Percentiles rank a stretch among this genome's conserved stretches.
These are phyloP conservation scores for Lactarius quietus DNA, from an alignment of 768 basidiomycete genomes.

Conservation along the genomic window DNA sequence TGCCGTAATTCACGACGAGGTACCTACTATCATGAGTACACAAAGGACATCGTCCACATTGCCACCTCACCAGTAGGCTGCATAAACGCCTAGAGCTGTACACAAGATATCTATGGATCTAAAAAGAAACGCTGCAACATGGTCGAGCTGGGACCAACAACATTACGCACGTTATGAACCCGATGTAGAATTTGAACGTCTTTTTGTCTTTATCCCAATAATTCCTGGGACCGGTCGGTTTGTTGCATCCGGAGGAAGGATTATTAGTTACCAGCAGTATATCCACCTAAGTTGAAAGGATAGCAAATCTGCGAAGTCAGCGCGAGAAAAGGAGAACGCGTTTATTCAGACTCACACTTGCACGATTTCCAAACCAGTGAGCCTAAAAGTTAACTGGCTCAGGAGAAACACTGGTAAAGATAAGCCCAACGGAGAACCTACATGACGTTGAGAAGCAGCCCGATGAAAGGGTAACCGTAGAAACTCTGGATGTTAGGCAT, in stretches of 20 bases:
- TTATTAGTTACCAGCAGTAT: neutral
- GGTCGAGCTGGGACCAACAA: no score
- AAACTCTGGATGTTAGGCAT: neutral
- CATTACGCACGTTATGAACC: neutral
- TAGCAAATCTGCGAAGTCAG: neutral
- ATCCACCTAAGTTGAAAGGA: no score
- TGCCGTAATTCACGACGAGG: no score
- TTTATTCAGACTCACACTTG: neutral
- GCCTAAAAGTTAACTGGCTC: neutral
- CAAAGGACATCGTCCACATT: no score
- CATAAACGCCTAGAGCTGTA: no score
- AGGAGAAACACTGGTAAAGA: neutral
- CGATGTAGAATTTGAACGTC: neutral
- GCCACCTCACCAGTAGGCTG: no score
- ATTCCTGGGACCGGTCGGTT: neutral
- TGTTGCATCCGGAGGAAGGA: neutral
- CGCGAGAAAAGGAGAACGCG: neutral
- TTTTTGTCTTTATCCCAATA: neutral
- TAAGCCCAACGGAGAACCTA: neutral
- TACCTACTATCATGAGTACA: no score
- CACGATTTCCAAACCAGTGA: constrained; percentile 1
- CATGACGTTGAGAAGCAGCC: neutral
- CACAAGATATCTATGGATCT: no score
- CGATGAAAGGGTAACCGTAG: neutral
- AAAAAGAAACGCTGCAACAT: no score